Percentiles rank a stretch among this genome's conserved stretches.
Conservation (phyloP, 306 rosid species). For the Crataegus laevigata region DNA sequence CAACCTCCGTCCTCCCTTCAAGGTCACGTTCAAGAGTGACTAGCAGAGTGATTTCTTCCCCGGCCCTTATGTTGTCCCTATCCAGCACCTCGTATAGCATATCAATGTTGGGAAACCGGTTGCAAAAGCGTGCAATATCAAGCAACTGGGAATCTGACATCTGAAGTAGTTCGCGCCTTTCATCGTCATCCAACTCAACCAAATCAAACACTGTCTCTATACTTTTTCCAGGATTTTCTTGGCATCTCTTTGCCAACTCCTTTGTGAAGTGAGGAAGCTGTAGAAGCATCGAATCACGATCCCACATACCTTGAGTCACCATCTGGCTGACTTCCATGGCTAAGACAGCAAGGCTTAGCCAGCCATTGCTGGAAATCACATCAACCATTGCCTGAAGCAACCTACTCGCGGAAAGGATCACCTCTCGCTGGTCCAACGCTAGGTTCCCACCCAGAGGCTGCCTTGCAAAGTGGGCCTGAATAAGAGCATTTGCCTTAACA, state of each 20-base stretch:
- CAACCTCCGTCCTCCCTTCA: constrained; percentile 61
- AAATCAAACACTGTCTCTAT: constrained; percentile 79
- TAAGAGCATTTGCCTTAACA: constrained; percentile 76
- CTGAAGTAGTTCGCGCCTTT: constrained; percentile 64
- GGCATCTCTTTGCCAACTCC: constrained; percentile 78
- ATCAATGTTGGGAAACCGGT: constrained; percentile 80
- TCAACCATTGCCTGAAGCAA: constrained; percentile 93
- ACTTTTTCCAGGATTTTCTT: constrained; percentile 60
- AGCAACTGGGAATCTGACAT: constrained; percentile 68
- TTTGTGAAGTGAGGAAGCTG: constrained; percentile 92
- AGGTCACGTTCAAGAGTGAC: constrained; percentile 75
- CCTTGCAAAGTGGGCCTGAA: constrained; percentile 93
- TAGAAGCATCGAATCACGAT: constrained; percentile 79
- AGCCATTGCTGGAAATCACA: constrained; percentile 87
- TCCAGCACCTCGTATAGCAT: constrained; percentile 64
- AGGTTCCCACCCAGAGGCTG: constrained; percentile 75
- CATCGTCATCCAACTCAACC: constrained; percentile 86
- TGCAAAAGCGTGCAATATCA: constrained; percentile 75
- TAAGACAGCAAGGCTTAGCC: constrained; percentile 77
- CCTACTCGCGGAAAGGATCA: constrained; percentile 74
- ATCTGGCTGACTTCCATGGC: constrained; percentile 96
- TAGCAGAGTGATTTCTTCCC: constrained; percentile 53
- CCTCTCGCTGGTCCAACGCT: constrained; percentile 76
- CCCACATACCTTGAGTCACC: constrained; percentile 96
- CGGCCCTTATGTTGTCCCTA: constrained; percentile 43